Percentiles rank a stretch among this genome's conserved stretches.
phyloP scores from a whole-genome alignment of 2,329 filamentous ascomycete species.

The Nakataea oryzae region DNA sequence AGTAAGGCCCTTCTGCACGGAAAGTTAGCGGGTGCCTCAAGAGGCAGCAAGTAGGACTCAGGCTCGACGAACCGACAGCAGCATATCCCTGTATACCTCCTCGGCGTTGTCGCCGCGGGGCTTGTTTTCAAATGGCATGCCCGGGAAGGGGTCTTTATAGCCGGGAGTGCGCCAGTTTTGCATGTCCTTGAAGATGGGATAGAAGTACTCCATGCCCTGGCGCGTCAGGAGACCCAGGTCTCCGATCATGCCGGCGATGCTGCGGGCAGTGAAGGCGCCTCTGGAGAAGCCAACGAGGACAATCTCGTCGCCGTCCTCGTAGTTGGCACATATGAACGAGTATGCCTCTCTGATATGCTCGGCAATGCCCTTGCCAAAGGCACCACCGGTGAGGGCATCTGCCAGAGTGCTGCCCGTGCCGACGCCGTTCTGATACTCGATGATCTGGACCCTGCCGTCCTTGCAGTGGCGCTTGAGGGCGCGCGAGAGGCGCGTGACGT shows the following conservation, averaged over 20 bases:
- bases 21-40: not conserved
- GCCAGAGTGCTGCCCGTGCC: constrained; percentile 39
- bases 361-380: constrained; percentile 42
- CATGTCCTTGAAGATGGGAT: constrained; percentile 46
- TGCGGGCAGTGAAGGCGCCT: constrained; percentile 48
- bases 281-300: constrained; percentile 41
- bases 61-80: constrained; percentile 25
- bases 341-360: constrained; percentile 53
- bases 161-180: constrained; percentile 36
- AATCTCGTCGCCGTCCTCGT: constrained; percentile 46
- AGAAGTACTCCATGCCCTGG: constrained; percentile 42
- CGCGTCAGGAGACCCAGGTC: constrained; percentile 40
- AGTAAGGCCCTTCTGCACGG: constrained; percentile 20
- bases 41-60: too few relatives aligned
- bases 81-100: constrained; percentile 29
- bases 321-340: constrained; percentile 51
- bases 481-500: constrained; percentile 49
- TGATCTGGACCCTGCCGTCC: constrained; percentile 45
- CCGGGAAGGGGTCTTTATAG: constrained; percentile 36
- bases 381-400: constrained; percentile 41
- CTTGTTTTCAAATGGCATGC: constrained; percentile 35
- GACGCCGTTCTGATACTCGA: constrained; percentile 51
- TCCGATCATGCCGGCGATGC: constrained; percentile 41
- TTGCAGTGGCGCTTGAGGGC: constrained; percentile 39
- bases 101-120: constrained; percentile 32